Evolutionary conservation across 306 rosid species (phyloP), one percentile per base, ranked within the genome.

Genomic region (Spatholobus suberectus): DNA sequence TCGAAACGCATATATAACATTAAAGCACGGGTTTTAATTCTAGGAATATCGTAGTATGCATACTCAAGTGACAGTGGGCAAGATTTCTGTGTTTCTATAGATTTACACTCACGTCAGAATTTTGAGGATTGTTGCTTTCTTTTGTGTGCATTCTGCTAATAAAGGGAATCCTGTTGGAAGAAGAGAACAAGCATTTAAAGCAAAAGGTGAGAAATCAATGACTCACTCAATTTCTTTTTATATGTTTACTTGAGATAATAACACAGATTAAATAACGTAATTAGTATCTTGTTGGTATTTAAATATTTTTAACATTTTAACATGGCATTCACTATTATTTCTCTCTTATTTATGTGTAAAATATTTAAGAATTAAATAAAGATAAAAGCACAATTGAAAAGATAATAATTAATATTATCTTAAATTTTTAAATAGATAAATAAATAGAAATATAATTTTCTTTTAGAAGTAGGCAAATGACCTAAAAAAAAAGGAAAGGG

Each of bases 131-230:
- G 35, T 75, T 65, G 49, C 20, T 57, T 32, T 38, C 13, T 17
- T 74, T 41, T 73, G 5, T 73, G 2, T 54, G 41, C 69, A 62
- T 52, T 51, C 37, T 58, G 68, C 13, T 21, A 32, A 70, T 51
- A 8, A 67, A 80, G 85, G 79, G 70, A 38, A 15, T 29, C 4
- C 12, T 46, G 17, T 47, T 85, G 88, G 79, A 40, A 27, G 82
- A 80, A 61, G 75, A 85, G 63, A 85, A 85, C 79, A 57, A 61
- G 76, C 69, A 18, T n/a, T 55, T 85, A 26, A 75, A 69, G 79
- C 77, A 51, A 26, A 70, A 80, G 85, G 88, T 85, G 75, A 80
- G 51, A 15, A 68, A 17, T 62, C 37, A 13, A 59, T 26, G 4
- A 0, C 68, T 13, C 9, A 5, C 67, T 59, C 38, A 12, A 59